Evolutionary conservation across 176 grass and related monocot genomes (phyloP).

Genomic region (Lolium multiflorum): DNA sequence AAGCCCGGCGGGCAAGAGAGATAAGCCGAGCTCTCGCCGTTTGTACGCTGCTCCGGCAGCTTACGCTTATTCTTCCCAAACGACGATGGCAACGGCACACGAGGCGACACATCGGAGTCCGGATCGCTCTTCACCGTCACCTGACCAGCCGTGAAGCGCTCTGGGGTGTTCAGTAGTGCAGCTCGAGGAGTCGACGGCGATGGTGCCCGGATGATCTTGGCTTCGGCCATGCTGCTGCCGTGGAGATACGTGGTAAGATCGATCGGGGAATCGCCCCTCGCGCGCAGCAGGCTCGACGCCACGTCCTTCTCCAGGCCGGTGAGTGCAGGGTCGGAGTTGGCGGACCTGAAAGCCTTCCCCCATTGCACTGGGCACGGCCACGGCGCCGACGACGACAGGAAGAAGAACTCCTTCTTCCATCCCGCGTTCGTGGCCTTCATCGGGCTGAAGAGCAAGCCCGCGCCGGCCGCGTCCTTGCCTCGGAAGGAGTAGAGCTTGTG

Average conservation of each 20-base stretch:
- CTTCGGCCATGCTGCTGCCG: neutral
- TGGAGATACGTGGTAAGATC: conserved; percentile 15
- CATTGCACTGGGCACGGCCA: conserved; percentile 8
- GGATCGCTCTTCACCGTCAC: conserved; percentile 28
- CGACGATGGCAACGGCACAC: neutral
- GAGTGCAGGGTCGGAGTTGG: neutral
- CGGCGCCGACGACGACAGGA: neutral
- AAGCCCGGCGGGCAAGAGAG: neutral
- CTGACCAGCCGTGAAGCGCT: neutral
- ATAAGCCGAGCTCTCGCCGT: neutral
- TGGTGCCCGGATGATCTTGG: neutral
- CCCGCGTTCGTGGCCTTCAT: neutral
- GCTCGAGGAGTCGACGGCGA: neutral
- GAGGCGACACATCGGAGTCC: neutral
- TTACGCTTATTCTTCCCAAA: conserved; percentile 37
- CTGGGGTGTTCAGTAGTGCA: neutral
- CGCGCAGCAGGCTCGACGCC: neutral
- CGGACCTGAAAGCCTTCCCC: neutral
- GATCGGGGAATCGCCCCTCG: neutral
- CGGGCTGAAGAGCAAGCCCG: neutral
- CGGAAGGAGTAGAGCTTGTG: neutral
- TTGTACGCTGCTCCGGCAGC: neutral
- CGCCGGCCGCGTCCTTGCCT: neutral
- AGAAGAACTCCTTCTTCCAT: conserved; percentile 13
- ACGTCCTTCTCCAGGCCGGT: neutral